A percentile compares a stretch with the other conserved stretches of the same genome.
These are phyloP conservation scores for Wickerhamiella australiensis DNA, from an alignment of 805 yeast species.

Conservation along the genomic window DNA sequence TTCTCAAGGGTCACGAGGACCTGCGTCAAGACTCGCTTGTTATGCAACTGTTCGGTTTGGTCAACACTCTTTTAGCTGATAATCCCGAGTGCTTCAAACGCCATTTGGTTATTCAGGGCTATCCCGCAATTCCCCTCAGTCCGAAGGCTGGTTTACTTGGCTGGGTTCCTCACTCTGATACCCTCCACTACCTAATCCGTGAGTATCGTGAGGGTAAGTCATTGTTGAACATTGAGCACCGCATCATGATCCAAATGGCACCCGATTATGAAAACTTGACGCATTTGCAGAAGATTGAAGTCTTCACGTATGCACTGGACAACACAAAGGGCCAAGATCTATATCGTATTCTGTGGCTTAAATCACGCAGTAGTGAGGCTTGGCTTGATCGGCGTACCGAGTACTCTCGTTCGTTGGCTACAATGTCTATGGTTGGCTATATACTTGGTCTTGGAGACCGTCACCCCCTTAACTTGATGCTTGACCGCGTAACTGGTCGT, in stretches of 20 bases:
- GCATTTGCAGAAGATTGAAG: constrained; percentile 84
- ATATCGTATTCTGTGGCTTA: constrained; percentile 90
- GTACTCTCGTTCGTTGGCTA: constrained; percentile 89
- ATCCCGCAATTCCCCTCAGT: constrained; percentile 87
- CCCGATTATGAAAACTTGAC: constrained; percentile 90
- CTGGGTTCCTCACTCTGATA: constrained; percentile 96
- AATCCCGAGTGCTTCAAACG: constrained; percentile 95
- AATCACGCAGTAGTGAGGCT: constrained; percentile 89
- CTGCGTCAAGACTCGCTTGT: constrained; percentile 94
- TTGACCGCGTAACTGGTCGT: constrained; percentile 87
- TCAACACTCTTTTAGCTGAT: constrained; percentile 73
- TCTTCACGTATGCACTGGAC: constrained; percentile 88
- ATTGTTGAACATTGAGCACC: constrained; percentile 79
- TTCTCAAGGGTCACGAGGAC: constrained; percentile 92
- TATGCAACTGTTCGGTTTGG: constrained; percentile 94
- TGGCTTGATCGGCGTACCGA: constrained; percentile 97
- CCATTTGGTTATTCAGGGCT: constrained; percentile 83
- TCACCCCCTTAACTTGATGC: constrained; percentile 94
- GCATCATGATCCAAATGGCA: constrained; percentile 96
- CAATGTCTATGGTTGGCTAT: constrained; percentile 98
- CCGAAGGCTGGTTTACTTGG: constrained; percentile 95
- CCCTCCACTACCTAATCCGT: constrained; percentile 83
- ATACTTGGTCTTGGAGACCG: constrained; percentile 94
- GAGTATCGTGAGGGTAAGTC: constrained; percentile 90
- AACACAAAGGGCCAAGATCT: constrained; percentile 94